Conservation (phyloP, 192 early-diverging fungal species). For the Anaeromyces robustus region DNA sequence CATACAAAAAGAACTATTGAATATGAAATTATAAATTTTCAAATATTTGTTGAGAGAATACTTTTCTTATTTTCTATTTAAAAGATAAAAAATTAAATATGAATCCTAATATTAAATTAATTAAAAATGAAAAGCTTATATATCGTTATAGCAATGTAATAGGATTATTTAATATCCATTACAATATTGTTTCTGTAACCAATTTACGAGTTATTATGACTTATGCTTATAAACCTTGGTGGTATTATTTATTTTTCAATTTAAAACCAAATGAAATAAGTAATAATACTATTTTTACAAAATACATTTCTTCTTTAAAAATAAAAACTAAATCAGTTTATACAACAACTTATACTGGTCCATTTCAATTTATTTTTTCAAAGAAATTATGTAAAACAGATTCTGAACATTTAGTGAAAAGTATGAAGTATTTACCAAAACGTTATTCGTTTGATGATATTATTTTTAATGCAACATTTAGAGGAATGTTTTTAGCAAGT, state of each 20-base stretch:
- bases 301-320: background rate
- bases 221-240: background rate
- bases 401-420: background rate
- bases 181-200: background rate
- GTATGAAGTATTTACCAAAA: background rate
- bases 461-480: background rate
- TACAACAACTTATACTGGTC: background rate
- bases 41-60: too few relatives aligned
- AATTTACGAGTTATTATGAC: background rate
- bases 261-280: background rate
- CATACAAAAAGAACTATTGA: too few relatives aligned
- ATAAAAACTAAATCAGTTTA: background rate
- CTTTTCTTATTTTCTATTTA: too few relatives aligned
- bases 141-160: background rate
- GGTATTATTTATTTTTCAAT: background rate
- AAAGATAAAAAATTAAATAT: background rate
- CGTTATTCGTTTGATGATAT: background rate
- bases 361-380: background rate
- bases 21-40: too few relatives aligned
- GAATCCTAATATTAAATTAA: background rate
- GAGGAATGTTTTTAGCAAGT: background rate
- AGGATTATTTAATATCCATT: background rate
- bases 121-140: background rate
- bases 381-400: background rate
- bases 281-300: background rate